These are phyloP conservation scores for Brasenia schreberi DNA, from an alignment of 164 flowering plant genomes.

Conservation along the genomic window DNA sequence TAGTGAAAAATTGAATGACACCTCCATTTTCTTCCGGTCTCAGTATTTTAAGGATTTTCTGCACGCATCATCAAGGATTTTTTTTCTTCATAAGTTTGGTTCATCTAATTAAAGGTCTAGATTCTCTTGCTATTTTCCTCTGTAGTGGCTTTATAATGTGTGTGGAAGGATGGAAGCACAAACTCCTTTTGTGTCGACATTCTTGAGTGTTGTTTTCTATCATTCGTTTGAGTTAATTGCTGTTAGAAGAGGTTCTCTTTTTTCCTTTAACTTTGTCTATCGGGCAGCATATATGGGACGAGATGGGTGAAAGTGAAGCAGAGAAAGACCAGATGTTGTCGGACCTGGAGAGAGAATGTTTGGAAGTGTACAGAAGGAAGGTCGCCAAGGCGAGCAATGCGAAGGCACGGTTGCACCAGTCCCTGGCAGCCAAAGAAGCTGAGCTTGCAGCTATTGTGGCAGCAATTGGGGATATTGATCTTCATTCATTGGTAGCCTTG, in stretches of 20 bases:
- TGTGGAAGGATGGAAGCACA: no score
- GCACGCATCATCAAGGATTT: no score
- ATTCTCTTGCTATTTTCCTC: background rate
- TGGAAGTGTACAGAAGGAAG: constrained; percentile 70
- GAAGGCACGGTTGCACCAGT: constrained; percentile 72
- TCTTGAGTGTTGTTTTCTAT: background rate
- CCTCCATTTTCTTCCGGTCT: no score
- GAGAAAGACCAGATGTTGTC: constrained; percentile 69
- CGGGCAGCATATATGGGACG: constrained; percentile 77
- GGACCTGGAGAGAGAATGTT: constrained; percentile 80
- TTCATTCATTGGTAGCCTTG: constrained; percentile 39
- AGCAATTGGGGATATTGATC: constrained; percentile 60
- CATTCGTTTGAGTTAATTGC: background rate
- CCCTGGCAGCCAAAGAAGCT: constrained; percentile 76
- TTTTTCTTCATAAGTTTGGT: background rate
- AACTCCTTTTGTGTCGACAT: no score
- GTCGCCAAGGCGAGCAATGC: constrained; percentile 76
- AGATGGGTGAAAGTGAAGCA: constrained; percentile 75
- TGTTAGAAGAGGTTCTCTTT: background rate
- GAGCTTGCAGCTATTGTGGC: constrained; percentile 82
- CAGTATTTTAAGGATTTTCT: no score
- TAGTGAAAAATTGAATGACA: no score
- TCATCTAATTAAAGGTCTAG: background rate
- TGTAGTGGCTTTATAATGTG: background rate
- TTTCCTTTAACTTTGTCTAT: constrained; percentile 5